phyloP scores from a whole-genome alignment of 2,329 filamentous ascomycete genomes.

The Chalaropsis thielavioides region DNA sequence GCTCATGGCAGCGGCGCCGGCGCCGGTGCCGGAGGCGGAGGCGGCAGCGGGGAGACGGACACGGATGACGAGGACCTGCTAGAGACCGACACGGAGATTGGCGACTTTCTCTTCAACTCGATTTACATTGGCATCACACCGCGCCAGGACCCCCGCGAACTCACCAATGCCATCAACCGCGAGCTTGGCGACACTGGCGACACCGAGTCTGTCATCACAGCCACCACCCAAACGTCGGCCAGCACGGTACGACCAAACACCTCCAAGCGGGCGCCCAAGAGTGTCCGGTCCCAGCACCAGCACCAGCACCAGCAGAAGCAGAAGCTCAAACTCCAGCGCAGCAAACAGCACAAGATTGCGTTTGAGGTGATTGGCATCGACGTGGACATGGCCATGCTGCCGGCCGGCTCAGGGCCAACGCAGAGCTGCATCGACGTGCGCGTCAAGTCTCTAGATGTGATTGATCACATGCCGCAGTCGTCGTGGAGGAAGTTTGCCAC shows the following conservation, averaged over 20 bases:
- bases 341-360: conserved; percentile 85
- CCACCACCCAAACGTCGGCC: conserved; percentile 55
- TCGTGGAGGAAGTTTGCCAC: conserved; percentile 98
- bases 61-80: conserved; percentile 36
- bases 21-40: conserved; percentile 29
- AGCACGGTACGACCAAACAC: conserved; percentile 35
- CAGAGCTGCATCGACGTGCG: conserved; percentile 77
- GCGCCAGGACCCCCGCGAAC: conserved; percentile 69
- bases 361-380: conserved; percentile 81
- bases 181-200: conserved; percentile 82
- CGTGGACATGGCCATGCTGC: conserved; percentile 68
- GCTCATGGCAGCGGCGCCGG: conserved; percentile 36
- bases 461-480: conserved; percentile 85
- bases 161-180: conserved; percentile 72
- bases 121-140: conserved; percentile 91
- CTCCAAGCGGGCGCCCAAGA: conserved; percentile 39
- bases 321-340: conserved; percentile 64
- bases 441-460: conserved; percentile 72
- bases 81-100: conserved; percentile 74
- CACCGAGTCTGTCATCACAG: conserved; percentile 59
- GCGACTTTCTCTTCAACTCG: conserved; percentile 94
- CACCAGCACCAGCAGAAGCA: conserved; percentile 30
- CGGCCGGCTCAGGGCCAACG: conserved; percentile 61
- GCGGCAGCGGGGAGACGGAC: conserved; percentile 25
- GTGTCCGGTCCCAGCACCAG: conserved; percentile 35